phyloP scores from a whole-genome alignment of 768 basidiomycete species.

The Brasilioporus rufonigricans region DNA sequence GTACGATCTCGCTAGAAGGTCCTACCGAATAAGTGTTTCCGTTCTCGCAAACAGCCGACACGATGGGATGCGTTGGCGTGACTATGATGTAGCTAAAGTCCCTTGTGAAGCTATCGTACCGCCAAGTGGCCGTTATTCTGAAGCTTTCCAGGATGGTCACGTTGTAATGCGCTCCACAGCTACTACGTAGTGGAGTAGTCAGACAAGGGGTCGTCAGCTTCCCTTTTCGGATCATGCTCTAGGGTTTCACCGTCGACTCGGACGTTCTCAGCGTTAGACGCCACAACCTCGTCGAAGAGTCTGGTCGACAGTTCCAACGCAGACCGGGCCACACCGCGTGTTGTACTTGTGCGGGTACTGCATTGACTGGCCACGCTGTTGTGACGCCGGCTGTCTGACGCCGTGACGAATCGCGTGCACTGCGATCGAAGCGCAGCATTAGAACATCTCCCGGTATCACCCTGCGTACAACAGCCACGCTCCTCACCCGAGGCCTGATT shows the following conservation, averaged over 20 bases:
- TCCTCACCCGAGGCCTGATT: neutral
- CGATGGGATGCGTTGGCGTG: constrained; percentile 58
- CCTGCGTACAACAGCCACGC: neutral
- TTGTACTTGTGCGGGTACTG: too few species aligned
- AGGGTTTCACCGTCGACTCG: too few species aligned
- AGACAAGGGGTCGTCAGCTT: too few species aligned
- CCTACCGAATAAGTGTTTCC: constrained; percentile 68
- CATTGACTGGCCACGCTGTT: neutral
- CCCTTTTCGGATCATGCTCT: constrained; percentile 5
- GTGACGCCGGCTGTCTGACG: constrained; percentile 1
- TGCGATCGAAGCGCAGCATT: constrained; percentile 2
- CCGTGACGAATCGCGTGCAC: constrained; percentile 5
- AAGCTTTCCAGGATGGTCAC: too few species aligned
- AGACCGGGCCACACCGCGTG: too few species aligned
- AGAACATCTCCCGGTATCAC: neutral
- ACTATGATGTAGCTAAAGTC: constrained; percentile 75
- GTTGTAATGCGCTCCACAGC: too few species aligned
- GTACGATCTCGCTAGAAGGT: constrained; percentile 48
- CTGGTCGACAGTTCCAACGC: neutral
- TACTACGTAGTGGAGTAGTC: too few species aligned
- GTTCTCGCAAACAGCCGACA: constrained; percentile 61
- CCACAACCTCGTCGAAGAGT: too few species aligned
- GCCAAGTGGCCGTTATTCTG: too few species aligned
- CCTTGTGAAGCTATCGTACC: too few species aligned
- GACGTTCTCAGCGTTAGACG: too few species aligned